These are phyloP conservation scores for Arabis hirsuta DNA, from an alignment of 345 rosid genomes.

Conservation along the genomic window DNA sequence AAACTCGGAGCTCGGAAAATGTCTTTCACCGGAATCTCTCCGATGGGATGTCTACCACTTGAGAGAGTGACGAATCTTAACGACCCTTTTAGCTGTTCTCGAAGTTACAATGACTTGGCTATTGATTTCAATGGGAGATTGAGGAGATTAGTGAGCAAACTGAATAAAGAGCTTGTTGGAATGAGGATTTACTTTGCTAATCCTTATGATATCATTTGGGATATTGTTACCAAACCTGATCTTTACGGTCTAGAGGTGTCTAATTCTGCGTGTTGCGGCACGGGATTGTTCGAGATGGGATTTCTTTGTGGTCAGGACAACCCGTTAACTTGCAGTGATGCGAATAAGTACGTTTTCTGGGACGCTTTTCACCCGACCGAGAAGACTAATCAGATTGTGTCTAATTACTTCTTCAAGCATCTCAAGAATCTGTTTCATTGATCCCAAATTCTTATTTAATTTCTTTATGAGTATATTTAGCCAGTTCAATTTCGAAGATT, in stretches of 20 bases:
- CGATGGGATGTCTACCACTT: conserved; percentile 69
- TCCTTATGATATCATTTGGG: conserved; percentile 50
- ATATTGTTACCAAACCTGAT: conserved; percentile 49
- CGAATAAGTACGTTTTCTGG: conserved; percentile 58
- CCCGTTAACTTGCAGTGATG: conserved; percentile 62
- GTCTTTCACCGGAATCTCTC: conserved; percentile 63
- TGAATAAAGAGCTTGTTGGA: conserved; percentile 52
- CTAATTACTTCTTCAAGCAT: conserved; percentile 36
- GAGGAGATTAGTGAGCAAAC: conserved; percentile 38
- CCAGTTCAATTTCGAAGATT: conserved; percentile 23
- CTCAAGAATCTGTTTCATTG: conserved; percentile 39
- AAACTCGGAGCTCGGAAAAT: conserved; percentile 64
- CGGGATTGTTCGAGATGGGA: conserved; percentile 73
- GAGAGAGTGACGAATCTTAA: conserved; percentile 54
- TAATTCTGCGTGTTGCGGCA: conserved; percentile 60
- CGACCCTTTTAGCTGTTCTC: conserved; percentile 44
- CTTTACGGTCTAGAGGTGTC: conserved; percentile 59
- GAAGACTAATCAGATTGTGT: conserved; percentile 45
- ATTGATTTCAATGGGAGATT: conserved; percentile 61
- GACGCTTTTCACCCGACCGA: conserved; percentile 47
- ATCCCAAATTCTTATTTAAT: not conserved
- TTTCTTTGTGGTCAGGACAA: conserved; percentile 50
- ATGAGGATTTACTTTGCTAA: conserved; percentile 50
- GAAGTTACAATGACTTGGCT: conserved; percentile 49
- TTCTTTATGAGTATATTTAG: not conserved